Percentiles rank a stretch among this genome's conserved stretches.
These are phyloP conservation scores for Trichoderma sp. DNA, from an alignment of 2,329 filamentous ascomycete genomes.

Conservation along the genomic window DNA sequence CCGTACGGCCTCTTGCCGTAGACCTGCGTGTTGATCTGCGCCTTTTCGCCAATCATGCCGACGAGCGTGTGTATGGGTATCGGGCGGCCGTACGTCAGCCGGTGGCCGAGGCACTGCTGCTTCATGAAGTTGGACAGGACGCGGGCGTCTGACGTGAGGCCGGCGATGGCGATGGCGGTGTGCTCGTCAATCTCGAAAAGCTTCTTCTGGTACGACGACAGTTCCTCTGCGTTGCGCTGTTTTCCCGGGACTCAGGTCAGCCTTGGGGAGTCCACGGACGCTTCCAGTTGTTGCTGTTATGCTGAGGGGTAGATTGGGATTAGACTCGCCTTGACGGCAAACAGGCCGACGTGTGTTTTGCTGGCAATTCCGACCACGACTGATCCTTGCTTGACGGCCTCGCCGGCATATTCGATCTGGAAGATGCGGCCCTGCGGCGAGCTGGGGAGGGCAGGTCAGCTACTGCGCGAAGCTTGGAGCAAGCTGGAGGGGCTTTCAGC, in stretches of 20 bases:
- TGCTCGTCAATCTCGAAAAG: conserved; percentile 96
- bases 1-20: conserved; percentile 97
- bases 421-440: conserved; percentile 99
- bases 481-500: conserved; percentile 6
- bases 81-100: conserved; percentile 91
- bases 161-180: conserved; percentile 91
- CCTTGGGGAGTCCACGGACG: neutral
- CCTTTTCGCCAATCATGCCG: conserved; percentile 89
- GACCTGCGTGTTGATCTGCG: conserved; percentile 96
- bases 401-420: conserved; percentile 98
- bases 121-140: conserved; percentile 99
- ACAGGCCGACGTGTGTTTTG: conserved; percentile 96
- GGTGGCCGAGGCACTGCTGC: conserved; percentile 93
- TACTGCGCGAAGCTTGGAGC: conserved; percentile 30
- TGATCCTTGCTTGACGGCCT: conserved; percentile 98
- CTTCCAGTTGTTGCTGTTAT: neutral
- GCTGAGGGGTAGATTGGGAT: conserved; percentile 24
- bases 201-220: conserved; percentile 99
- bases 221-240: conserved; percentile 96
- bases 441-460: conserved; percentile 53
- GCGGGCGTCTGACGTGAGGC: conserved; percentile 94
- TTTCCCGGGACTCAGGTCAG: conserved; percentile 5
- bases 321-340: conserved; percentile 81
- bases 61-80: conserved; percentile 90
- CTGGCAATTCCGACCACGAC: conserved; percentile 96